These are phyloP conservation scores for Chrysoporthe austroafricana DNA, from an alignment of 2,329 filamentous ascomycete species.

Conservation along the genomic window DNA sequence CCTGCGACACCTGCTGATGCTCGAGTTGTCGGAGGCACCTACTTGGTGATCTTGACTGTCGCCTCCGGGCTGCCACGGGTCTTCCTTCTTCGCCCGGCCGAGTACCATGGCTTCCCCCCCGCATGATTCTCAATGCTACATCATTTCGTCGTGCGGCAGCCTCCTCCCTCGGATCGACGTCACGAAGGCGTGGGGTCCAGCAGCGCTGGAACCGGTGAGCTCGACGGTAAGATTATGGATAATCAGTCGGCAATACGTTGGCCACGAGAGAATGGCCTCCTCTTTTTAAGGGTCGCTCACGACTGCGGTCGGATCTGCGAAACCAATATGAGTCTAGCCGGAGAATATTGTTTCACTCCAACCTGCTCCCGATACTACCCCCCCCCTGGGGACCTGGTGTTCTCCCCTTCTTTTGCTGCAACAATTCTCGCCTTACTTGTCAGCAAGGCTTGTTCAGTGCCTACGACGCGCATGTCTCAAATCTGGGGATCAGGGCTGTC, in stretches of 20 bases:
- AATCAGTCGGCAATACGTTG: neutral
- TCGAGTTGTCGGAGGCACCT: neutral
- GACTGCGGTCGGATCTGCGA: neutral
- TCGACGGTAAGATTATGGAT: slow-evolving; percentile 19
- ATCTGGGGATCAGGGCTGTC: no score
- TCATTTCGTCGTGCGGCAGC: neutral
- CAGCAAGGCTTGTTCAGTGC: neutral
- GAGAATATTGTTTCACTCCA: slow-evolving; percentile 17
- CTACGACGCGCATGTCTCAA: neutral
- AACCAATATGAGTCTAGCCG: slow-evolving; percentile 16
- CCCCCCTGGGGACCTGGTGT: neutral
- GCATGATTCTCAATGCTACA: neutral
- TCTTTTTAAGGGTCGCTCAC: neutral
- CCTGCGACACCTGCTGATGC: neutral
- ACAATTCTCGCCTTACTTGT: neutral
- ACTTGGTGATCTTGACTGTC: neutral
- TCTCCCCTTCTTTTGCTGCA: neutral
- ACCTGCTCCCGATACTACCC: slow-evolving; percentile 22
- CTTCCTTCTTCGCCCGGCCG: neutral
- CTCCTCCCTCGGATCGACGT: neutral
- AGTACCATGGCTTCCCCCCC: neutral
- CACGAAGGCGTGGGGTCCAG: neutral
- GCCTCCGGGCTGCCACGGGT: neutral
- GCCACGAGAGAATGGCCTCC: neutral
- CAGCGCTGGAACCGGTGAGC: slow-evolving; percentile 11